Conservation (phyloP, 257 asterid species). For the Leonotis leonurus region DNA sequence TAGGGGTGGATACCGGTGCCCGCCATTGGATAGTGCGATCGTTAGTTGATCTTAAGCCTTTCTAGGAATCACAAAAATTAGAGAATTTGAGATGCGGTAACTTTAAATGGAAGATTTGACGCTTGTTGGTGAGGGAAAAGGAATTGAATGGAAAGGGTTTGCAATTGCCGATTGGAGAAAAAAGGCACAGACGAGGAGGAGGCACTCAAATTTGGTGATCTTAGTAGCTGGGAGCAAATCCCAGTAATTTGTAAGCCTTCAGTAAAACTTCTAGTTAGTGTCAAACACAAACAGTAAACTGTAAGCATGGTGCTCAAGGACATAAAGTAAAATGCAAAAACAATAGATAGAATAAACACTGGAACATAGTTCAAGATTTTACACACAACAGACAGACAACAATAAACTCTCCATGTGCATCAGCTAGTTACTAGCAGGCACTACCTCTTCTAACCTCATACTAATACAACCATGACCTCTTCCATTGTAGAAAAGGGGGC, state of each 20-base stretch:
- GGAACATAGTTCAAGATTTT: no score
- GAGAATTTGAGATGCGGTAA: neutral
- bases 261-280: no score
- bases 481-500: neutral
- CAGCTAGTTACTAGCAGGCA: neutral
- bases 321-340: neutral
- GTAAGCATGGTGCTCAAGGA: no score
- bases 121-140: no score
- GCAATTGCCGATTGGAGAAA: neutral
- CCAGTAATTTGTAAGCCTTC: neutral
- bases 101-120: neutral
- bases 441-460: neutral
- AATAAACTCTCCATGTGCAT: neutral
- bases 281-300: no score
- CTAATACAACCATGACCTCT: neutral
- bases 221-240: neutral
- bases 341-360: no score
- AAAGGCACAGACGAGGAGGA: neutral
- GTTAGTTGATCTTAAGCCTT: neutral
- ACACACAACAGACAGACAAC: no score
- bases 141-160: constrained; percentile 11
- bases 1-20: constrained; percentile 73
- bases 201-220: neutral
- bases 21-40: constrained; percentile 16
- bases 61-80: neutral